Conservation (phyloP, 2,329 filamentous ascomycete species). For the Cordyceps tenuipes region DNA sequence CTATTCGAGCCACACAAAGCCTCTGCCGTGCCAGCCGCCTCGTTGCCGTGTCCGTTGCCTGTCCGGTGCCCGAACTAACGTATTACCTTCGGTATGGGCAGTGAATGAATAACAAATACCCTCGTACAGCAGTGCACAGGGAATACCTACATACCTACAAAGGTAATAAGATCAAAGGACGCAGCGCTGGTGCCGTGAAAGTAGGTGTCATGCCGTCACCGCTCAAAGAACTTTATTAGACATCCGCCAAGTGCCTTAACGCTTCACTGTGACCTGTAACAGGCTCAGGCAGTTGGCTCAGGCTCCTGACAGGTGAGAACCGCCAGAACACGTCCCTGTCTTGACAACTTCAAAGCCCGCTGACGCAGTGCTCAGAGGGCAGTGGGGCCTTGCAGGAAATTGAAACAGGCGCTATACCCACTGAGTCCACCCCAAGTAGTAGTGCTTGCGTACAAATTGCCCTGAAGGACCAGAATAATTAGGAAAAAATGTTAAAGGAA, state of each 20-base stretch:
- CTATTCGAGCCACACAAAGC: background rate
- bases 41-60: background rate
- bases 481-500: background rate
- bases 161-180: background rate
- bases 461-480: background rate
- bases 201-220: background rate
- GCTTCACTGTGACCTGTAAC: background rate
- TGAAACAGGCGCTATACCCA: constrained; percentile 14
- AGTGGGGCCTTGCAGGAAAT: constrained; percentile 10
- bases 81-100: background rate
- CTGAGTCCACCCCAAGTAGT: constrained; percentile 15
- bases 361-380: constrained; percentile 1
- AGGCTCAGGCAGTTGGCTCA: background rate
- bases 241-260: background rate
- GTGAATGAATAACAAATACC: no score
- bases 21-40: constrained; percentile 3
- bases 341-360: background rate
- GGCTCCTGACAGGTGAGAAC: background rate
- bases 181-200: background rate
- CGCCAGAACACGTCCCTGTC: background rate
- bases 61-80: background rate
- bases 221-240: no score
- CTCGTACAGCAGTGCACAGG: no score
- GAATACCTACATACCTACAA: no score
- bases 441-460: background rate